Conservation (phyloP, 805 yeast species). For the Candida multigemmis region DNA sequence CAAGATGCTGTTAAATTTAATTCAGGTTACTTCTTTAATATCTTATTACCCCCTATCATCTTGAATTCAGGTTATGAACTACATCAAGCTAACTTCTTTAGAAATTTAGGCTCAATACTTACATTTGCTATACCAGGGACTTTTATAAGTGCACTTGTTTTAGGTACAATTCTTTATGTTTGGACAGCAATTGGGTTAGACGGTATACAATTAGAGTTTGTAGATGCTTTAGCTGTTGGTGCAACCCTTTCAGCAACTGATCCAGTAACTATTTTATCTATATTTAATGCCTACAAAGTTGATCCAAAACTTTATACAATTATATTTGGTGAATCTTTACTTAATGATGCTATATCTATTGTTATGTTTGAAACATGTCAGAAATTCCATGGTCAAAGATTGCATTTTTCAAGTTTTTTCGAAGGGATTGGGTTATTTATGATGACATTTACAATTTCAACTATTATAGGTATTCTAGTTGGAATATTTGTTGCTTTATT, state of each 20-base stretch:
- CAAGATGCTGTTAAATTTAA: constrained; percentile 96
- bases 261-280: constrained; percentile 93
- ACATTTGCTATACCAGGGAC: constrained; percentile 98
- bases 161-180: constrained; percentile 78
- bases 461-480: constrained; percentile 79
- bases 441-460: constrained; percentile 86
- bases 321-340: constrained; percentile 90
- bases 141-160: constrained; percentile 79
- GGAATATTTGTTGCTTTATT: constrained; percentile 87
- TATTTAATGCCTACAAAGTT: constrained; percentile 94
- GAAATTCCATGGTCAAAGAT: constrained; percentile 79
- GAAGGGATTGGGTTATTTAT: constrained; percentile 91
- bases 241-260: constrained; percentile 98
- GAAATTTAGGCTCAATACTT: constrained; percentile 82
- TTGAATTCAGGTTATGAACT: constrained; percentile 93
- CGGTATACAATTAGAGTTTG: constrained; percentile 79
- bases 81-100: constrained; percentile 90
- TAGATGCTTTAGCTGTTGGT: constrained; percentile 96
- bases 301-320: constrained; percentile 96
- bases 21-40: constrained; percentile 88
- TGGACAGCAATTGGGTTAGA: constrained; percentile 93
- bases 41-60: constrained; percentile 91
- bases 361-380: constrained; percentile 99
- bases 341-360: constrained; percentile 96
- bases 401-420: constrained; percentile 67